Evolutionary conservation across 192 early-diverging fungal species (phyloP).

Genomic region (Backusella sp.): DNA sequence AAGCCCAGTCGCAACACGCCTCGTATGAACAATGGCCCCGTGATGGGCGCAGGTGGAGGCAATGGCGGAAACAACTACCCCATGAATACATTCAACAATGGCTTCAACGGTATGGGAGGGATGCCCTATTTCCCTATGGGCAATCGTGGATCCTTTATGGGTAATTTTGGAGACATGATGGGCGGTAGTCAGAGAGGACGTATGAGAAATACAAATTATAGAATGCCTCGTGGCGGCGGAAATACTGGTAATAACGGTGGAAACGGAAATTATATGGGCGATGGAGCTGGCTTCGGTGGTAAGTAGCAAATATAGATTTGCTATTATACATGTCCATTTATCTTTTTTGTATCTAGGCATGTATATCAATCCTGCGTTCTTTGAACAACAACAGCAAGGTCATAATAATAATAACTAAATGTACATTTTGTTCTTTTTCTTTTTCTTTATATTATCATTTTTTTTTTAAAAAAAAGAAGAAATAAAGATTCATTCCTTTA

Average conservation of each 20-base stretch:
- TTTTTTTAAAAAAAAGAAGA: too few relatives aligned
- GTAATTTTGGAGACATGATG: slow-evolving; percentile 7
- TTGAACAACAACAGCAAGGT: too few relatives aligned
- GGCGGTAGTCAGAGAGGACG: slow-evolving; percentile 29
- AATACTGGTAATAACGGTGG: slow-evolving; percentile 20
- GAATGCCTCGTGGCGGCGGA: slow-evolving; percentile 28
- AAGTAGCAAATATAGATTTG: too few relatives aligned
- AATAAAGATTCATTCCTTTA: too few relatives aligned
- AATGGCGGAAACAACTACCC: background rate
- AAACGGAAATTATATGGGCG: slow-evolving; percentile 30
- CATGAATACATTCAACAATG: slow-evolving; percentile 7
- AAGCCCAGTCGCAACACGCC: slow-evolving; percentile 19
- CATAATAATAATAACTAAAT: too few relatives aligned
- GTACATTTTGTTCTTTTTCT: too few relatives aligned
- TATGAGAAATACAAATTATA: slow-evolving; percentile 15
- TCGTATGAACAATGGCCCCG: slow-evolving; percentile 1
- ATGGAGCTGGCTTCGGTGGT: background rate
- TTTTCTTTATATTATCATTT: too few relatives aligned
- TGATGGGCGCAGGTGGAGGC: background rate
- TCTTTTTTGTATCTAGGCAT: slow-evolving; percentile 22
- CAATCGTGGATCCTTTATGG: slow-evolving; percentile 9
- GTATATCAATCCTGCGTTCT: slow-evolving; percentile 45
- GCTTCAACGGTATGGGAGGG: slow-evolving; percentile 13
- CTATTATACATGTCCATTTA: background rate
- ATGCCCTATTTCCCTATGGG: slow-evolving; percentile 17